Percentiles rank a stretch among this genome's conserved stretches.
Evolutionary conservation across 805 yeast species (phyloP).

Genomic region (Wickerhamiella sergipiensis): DNA sequence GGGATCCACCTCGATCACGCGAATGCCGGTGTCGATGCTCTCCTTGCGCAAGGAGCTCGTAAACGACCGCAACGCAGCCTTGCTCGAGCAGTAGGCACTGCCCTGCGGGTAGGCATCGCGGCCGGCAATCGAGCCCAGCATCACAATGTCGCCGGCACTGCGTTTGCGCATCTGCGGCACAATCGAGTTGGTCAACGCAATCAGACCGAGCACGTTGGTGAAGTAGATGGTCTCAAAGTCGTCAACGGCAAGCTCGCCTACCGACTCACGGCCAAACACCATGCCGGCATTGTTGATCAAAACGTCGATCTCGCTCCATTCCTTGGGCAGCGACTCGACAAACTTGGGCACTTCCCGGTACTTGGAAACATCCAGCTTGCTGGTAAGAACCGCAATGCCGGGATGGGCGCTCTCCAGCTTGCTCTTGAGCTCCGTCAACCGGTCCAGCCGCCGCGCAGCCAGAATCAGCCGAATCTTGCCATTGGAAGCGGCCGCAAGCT

Average conservation of each 20-base stretch:
- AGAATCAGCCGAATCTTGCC: constrained; percentile 60
- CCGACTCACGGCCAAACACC: constrained; percentile 66
- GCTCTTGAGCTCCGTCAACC: constrained; percentile 35
- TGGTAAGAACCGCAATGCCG: constrained; percentile 31
- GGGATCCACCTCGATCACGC: constrained; percentile 65
- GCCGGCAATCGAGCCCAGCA: constrained; percentile 59
- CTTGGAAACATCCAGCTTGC: constrained; percentile 44
- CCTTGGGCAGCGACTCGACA: constrained; percentile 38
- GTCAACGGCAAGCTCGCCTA: constrained; percentile 49
- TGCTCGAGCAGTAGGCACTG: constrained; percentile 56
- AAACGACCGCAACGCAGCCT: constrained; percentile 47
- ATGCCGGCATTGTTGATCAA: constrained; percentile 51
- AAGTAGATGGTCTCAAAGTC: constrained; percentile 68
- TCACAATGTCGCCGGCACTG: constrained; percentile 48
- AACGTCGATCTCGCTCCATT: constrained; percentile 43
- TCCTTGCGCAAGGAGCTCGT: constrained; percentile 57
- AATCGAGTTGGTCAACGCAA: constrained; percentile 69
- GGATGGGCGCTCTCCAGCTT: constrained; percentile 38
- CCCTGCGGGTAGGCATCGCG: constrained; percentile 61
- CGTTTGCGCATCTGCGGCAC: constrained; percentile 57
- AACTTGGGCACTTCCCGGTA: constrained; percentile 39
- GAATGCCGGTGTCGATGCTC: constrained; percentile 50
- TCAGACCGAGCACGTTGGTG: constrained; percentile 80
- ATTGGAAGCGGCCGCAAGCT: constrained; percentile 62
- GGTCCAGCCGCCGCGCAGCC: constrained; percentile 65